Base-by-base conservation (phyloP, 257 asterid species). In the Rhazya stricta region DNA sequence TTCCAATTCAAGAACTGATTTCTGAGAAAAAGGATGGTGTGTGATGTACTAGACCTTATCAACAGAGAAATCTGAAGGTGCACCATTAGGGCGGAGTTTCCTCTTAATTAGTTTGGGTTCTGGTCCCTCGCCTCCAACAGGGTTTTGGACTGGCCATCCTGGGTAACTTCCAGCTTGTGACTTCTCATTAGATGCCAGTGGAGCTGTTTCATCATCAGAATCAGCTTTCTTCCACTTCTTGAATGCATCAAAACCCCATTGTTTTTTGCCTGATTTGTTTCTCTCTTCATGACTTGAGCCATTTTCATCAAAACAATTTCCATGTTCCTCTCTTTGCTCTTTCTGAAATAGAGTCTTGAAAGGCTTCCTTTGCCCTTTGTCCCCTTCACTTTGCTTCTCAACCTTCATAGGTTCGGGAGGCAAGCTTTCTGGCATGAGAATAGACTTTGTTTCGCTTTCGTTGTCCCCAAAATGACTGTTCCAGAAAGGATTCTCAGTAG, bases 151-250 rank as follows among this genome's bases (percentile, higher is more conserved):
- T 54, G 88, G 85, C 76, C 74, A 81, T 13, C 87, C 90, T 1
- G 27, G 67, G 77, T 84, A 83, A 75, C 68, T 19, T 61, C 37
- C 84, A 54, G 66, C 76, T 3, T 84, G 87, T 48, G 86, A 72
- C 76, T 81, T 86, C 80, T 84, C 89, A 70, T 71, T 67, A 65
- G 81, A 84, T 37, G 97, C 88, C 81, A 87, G 67, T 15, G 88
- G 85, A 74, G 79, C 88, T 21, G 80, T 79, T 78, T 86, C 93
- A 11, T 88, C 90, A 25, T 83, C 88, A 4, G 81, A 51, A 11
- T 89, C 89, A 53, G 71, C 85, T 79, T 79, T 93, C 84, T 73
- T 93, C 98, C 96, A 93, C 85, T 87, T 93, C 91, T 85, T 93
- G 62, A 93, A 83, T 73, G 94, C 93, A 70, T 90, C 96, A 80